Conservation (phyloP, 306 rosid species). For the Inga leiocalycina region DNA sequence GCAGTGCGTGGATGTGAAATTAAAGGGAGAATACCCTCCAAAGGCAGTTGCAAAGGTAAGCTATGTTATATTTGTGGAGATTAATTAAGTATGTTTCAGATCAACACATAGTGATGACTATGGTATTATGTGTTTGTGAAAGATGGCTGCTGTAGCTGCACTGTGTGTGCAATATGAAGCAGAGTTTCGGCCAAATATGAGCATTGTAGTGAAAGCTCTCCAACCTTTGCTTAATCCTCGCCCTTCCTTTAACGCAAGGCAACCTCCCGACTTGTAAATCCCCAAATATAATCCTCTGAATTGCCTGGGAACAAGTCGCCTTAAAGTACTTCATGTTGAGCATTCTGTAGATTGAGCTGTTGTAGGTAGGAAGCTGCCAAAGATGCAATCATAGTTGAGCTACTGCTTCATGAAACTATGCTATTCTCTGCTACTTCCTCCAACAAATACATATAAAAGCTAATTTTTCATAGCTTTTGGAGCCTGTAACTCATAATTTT, state of each 20-base stretch:
- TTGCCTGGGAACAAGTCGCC: neutral
- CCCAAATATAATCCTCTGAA: neutral
- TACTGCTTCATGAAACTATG: neutral
- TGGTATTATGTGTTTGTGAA: neutral
- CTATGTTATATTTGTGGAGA: conserved; percentile 3
- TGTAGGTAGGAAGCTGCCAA: neutral
- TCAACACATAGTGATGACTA: too few relatives aligned
- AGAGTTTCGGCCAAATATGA: conserved; percentile 55
- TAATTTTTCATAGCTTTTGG: neutral
- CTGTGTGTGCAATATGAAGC: conserved; percentile 60
- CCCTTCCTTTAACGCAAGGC: conserved; percentile 31
- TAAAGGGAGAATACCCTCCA: conserved; percentile 55
- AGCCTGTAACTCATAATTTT: neutral
- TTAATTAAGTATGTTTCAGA: neutral
- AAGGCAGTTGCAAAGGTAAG: conserved; percentile 67
- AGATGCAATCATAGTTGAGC: neutral
- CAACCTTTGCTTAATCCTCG: conserved; percentile 49
- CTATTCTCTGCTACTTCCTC: neutral
- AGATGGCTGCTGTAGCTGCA: conserved; percentile 62
- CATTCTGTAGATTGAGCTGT: neutral
- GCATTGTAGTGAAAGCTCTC: conserved; percentile 51
- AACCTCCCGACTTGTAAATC: conserved; percentile 29
- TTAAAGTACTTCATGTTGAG: neutral
- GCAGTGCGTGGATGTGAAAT: conserved; percentile 55
- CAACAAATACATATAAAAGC: neutral